Conservation (phyloP, 257 asterid species). For the Nicotiana obtusifolia region DNA sequence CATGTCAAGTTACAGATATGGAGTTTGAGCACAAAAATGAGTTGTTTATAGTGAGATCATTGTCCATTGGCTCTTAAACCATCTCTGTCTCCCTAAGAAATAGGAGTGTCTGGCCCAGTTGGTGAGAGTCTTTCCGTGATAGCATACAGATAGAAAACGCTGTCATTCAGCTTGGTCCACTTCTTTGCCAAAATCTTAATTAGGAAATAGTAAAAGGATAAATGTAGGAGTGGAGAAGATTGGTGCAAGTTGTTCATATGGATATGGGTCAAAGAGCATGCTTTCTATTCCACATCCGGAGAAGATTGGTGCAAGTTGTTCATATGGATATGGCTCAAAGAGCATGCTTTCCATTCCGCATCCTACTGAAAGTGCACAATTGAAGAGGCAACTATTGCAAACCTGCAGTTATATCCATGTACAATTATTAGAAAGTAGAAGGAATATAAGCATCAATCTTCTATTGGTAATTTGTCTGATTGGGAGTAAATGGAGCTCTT, state of each 20-base stretch:
- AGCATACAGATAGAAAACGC: too few species aligned
- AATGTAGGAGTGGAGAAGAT: not conserved
- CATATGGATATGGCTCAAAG: conserved; percentile 4
- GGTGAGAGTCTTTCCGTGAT: not conserved
- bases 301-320: not conserved
- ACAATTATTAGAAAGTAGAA: not conserved
- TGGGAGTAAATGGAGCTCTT: not conserved
- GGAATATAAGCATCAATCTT: not conserved
- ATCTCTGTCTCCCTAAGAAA: not conserved
- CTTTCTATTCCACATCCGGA: not conserved
- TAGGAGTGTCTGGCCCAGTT: not conserved
- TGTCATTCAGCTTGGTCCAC: too few species aligned
- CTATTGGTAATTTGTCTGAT: not conserved
- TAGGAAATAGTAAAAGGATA: not conserved
- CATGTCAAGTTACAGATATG: not conserved
- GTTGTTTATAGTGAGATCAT: not conserved
- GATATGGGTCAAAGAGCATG: conserved; percentile 4
- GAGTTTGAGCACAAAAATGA: not conserved
- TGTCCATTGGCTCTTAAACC: not conserved
- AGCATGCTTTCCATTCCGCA: not conserved
- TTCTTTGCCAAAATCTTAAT: not conserved
- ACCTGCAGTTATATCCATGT: not conserved
- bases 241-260: not conserved
- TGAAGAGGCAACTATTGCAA: not conserved
- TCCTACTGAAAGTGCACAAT: not conserved